Conservation (phyloP, 306 rosid genomes). For the Medicago truncatula region DNA sequence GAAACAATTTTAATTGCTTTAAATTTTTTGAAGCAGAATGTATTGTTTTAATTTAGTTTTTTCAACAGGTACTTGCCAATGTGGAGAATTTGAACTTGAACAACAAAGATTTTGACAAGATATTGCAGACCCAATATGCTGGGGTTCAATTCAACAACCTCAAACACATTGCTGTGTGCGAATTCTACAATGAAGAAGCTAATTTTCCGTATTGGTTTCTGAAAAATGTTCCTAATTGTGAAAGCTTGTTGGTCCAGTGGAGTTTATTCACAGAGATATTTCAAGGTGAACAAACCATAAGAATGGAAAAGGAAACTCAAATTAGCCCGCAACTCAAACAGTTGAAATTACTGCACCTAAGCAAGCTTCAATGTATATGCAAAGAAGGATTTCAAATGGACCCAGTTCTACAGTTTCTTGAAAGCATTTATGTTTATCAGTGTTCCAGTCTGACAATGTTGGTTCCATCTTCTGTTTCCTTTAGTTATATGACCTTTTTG, state of each 20-base stretch:
- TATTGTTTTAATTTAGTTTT: background rate
- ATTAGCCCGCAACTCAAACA: background rate
- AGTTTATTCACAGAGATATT: background rate
- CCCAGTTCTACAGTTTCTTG: background rate
- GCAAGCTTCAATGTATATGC: background rate
- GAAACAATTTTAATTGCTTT: too few species aligned
- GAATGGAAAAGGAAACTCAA: background rate
- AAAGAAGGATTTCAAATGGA: background rate
- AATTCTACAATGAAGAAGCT: background rate
- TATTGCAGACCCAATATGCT: background rate
- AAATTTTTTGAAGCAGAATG: too few species aligned
- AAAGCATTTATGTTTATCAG: background rate
- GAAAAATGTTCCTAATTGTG: background rate
- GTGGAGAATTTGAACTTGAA: background rate
- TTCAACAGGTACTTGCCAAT: background rate
- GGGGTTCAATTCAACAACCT: background rate
- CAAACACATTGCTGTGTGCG: background rate
- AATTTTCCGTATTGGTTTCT: background rate
- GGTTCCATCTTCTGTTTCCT: background rate
- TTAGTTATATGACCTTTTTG: background rate
- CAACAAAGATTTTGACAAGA: background rate
- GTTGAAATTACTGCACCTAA: background rate
- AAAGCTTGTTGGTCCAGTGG: accelerated
- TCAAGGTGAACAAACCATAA: background rate
- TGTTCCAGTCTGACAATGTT: background rate